Conservation (phyloP, 352 stramenopile species). For the Halophytophthora polymorphica region DNA sequence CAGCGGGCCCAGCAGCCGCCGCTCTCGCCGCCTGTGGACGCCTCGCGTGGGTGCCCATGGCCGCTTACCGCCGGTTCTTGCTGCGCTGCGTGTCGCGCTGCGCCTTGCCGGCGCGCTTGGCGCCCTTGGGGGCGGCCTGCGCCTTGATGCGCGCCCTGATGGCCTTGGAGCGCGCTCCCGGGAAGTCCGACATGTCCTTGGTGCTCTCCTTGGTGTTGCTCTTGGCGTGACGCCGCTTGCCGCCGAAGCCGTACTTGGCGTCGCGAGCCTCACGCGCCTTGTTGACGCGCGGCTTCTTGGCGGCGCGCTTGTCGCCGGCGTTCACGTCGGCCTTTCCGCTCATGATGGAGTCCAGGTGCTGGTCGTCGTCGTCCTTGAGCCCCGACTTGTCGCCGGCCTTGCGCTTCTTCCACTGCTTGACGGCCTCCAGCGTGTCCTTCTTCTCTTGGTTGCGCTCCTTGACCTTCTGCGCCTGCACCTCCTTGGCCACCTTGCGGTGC, state of each 20-base stretch:
- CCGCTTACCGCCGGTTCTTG: slow-evolving; percentile 44
- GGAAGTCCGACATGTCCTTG: slow-evolving; percentile 75
- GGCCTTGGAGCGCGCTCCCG: slow-evolving; percentile 31
- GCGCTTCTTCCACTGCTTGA: slow-evolving; percentile 89
- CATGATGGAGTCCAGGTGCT: slow-evolving; percentile 63
- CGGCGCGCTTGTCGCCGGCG: slow-evolving; percentile 36
- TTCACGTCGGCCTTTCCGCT: slow-evolving; percentile 49
- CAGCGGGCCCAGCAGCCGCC: no score
- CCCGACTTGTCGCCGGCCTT: slow-evolving; percentile 69
- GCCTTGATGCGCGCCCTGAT: slow-evolving; percentile 38
- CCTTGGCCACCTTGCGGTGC: slow-evolving; percentile 95
- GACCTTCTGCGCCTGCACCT: slow-evolving; percentile 86
- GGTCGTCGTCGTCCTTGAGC: slow-evolving; percentile 60
- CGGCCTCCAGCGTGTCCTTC: slow-evolving; percentile 84
- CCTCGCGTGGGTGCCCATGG: not conserved
- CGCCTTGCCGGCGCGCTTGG: slow-evolving; percentile 57
- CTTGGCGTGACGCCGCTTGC: slow-evolving; percentile 73
- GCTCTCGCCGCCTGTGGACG: slow-evolving; percentile 2
- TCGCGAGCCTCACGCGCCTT: slow-evolving; percentile 64
- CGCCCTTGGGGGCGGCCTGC: slow-evolving; percentile 37
- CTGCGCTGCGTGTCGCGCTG: slow-evolving; percentile 47
- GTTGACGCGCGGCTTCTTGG: slow-evolving; percentile 75
- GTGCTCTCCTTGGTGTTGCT: slow-evolving; percentile 80
- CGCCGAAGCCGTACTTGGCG: slow-evolving; percentile 85
- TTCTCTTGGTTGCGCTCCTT: slow-evolving; percentile 83